Base-by-base conservation (phyloP, 2,329 filamentous ascomycete genomes). In the Aspergillus texensis region DNA sequence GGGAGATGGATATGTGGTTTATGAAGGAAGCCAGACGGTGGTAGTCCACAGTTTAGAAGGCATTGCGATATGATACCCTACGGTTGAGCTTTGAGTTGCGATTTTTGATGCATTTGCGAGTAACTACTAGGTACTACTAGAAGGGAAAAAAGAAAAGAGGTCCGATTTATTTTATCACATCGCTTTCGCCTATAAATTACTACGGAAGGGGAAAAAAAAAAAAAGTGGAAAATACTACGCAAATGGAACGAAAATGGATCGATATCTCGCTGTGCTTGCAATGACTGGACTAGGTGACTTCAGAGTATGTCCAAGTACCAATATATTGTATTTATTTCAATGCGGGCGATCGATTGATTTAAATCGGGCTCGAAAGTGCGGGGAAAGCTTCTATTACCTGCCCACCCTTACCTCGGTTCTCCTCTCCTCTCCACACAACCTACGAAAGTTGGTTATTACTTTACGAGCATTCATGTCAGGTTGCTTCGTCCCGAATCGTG, bases 11-110 rank as follows among this genome's bases (percentile, higher is more conserved):
- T 19, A 52, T 24, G 32, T 57, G 59, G 48, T 64, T 63, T 60
- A 46, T 16, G 56, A 34, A 59, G 54, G 54, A 63, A 69, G 66
- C 69, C 68, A 66, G 66, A 71, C 69, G 71, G 74, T 74, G 69
- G 71, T 74, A 73, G 74, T 76, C 73, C 69, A 70, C 73, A 69
- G 71, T 75, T 76, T 76, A 78, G 75, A 75, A 76, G 75, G 75
- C 75, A 76, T 78, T 77, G 76, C 72, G 74, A 76, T 77, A 77
- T 77, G 75, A 78, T 78, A 78, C 75, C 75, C 75, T 77, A 77
- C 74, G 74, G 73, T 74, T 73, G 73, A 76, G 72, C 73, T 76
- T 77, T 67, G 65, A 67, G 67, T 70, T 68, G 66, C 68, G 65
- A 60, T 58, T 68, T 68, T 65, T 64, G 60, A 63, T 61, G 62